A percentile compares a stretch with the other conserved stretches of the same genome.
Conservation (phyloP, 352 stramenopile species). For the Lagenidium giganteum region DNA sequence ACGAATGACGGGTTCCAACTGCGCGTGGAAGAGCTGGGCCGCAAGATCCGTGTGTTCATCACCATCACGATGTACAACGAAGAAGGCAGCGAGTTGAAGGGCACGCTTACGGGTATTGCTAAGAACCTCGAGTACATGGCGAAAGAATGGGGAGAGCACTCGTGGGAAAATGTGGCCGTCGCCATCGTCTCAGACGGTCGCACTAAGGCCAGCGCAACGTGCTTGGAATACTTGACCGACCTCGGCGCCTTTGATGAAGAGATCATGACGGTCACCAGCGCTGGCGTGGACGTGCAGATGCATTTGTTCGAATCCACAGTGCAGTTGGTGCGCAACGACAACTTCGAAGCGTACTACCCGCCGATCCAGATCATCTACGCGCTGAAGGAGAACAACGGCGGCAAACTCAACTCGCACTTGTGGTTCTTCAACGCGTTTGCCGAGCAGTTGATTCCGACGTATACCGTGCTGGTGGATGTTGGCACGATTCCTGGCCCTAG, state of each 20-base stretch:
- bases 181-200: slow-evolving; percentile 29
- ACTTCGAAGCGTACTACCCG: slow-evolving; percentile 25
- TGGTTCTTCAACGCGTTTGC: slow-evolving; percentile 46
- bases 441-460: slow-evolving; percentile 32
- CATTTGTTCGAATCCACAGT: slow-evolving; percentile 29
- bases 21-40: slow-evolving; percentile 20
- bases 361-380: slow-evolving; percentile 34
- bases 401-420: slow-evolving; percentile 40
- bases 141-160: slow-evolving; percentile 20
- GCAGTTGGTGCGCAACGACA: slow-evolving; percentile 24
- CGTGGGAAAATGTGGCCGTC: slow-evolving; percentile 24
- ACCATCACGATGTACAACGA: slow-evolving; percentile 44
- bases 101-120: slow-evolving; percentile 25
- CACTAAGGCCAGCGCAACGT: slow-evolving; percentile 22
- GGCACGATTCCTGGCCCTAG: slow-evolving; percentile 23
- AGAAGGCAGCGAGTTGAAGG: slow-evolving; percentile 25
- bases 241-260: slow-evolving; percentile 30
- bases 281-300: slow-evolving; percentile 24
- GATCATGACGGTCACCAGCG: slow-evolving; percentile 30
- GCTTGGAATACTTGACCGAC: slow-evolving; percentile 22
- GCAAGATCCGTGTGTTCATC: slow-evolving; percentile 29
- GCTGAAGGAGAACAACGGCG: slow-evolving; percentile 33
- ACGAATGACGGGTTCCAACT: slow-evolving; percentile 23
- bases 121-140: slow-evolving; percentile 25
- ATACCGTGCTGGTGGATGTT: slow-evolving; percentile 33